phyloP scores from a whole-genome alignment of 2,329 filamentous ascomycete species.

The Calonectria crousiana region DNA sequence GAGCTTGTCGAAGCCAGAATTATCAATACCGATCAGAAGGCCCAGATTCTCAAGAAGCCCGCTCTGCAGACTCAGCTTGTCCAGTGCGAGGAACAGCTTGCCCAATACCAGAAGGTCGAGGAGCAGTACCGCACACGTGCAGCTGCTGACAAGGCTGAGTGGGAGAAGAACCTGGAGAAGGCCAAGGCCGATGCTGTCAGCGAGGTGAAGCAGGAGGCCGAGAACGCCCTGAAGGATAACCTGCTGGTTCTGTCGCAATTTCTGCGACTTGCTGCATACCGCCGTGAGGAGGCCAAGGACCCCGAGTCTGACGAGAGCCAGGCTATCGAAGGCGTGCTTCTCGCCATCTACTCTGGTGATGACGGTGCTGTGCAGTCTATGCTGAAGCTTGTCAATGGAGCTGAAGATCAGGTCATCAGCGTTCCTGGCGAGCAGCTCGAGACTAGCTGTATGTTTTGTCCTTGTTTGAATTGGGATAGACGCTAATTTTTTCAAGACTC shows the following conservation, averaged over 20 bases:
- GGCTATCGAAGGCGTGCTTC: conserved; percentile 83
- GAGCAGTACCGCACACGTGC: conserved; percentile 75
- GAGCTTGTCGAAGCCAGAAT: conserved; percentile 78
- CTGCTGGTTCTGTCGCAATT: conserved; percentile 83
- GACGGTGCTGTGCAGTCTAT: conserved; percentile 80
- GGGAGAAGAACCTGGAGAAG: conserved; percentile 69
- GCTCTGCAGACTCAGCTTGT: conserved; percentile 75
- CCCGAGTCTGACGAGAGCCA: conserved; percentile 77
- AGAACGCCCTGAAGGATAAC: conserved; percentile 72
- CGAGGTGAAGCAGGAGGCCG: conserved; percentile 62
- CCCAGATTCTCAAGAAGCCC: conserved; percentile 82
- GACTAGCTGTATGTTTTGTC: conserved; percentile 74
- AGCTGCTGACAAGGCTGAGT: conserved; percentile 68
- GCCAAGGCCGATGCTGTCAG: conserved; percentile 66
- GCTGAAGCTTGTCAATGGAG: conserved; percentile 81
- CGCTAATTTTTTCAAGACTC: conserved; percentile 50
- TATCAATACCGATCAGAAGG: conserved; percentile 85
- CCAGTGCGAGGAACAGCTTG: conserved; percentile 80
- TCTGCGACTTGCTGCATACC: conserved; percentile 81
- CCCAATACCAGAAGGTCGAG: conserved; percentile 81
- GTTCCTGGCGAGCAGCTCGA: conserved; percentile 74
- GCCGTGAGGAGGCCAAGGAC: conserved; percentile 77
- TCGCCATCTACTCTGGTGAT: conserved; percentile 84
- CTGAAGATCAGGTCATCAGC: conserved; percentile 74
- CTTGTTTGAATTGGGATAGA: neutral